These are phyloP conservation scores for Aspergillus taichungensis DNA, from an alignment of 495 filamentous ascomycete species.

Conservation along the genomic window DNA sequence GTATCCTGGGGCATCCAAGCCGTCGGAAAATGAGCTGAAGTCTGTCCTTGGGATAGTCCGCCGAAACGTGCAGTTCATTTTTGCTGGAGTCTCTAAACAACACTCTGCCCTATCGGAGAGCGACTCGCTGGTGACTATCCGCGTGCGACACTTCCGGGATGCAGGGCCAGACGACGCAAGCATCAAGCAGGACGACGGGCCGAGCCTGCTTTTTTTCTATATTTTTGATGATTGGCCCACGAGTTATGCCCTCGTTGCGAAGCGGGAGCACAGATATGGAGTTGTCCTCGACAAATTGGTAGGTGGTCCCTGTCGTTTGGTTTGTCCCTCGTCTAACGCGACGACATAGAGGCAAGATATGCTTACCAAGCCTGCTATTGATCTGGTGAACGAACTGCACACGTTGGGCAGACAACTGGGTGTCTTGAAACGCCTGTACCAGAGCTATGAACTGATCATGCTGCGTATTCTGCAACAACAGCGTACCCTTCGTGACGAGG, in stretches of 20 bases:
- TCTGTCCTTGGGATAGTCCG: conserved; percentile 47
- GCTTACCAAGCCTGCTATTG: conserved; percentile 49
- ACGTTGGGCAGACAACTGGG: conserved; percentile 58
- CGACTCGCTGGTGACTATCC: conserved; percentile 40
- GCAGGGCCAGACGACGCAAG: conserved; percentile 22
- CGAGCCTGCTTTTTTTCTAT: conserved; percentile 76
- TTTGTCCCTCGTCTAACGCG: not conserved
- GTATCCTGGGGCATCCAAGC: conserved; percentile 32
- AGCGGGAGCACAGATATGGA: conserved; percentile 53
- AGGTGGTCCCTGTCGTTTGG: conserved; percentile 8
- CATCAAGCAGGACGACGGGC: conserved; percentile 49
- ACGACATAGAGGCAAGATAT: conserved; percentile 43
- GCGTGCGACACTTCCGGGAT: conserved; percentile 36
- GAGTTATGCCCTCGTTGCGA: conserved; percentile 54
- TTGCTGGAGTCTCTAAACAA: conserved; percentile 57
- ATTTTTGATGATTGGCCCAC: conserved; percentile 82
- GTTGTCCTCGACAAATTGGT: conserved; percentile 49
- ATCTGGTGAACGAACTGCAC: conserved; percentile 63
- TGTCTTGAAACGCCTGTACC: conserved; percentile 65
- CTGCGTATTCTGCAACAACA: conserved; percentile 55
- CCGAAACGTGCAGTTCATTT: conserved; percentile 61
- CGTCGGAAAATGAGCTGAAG: conserved; percentile 20
- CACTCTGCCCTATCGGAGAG: conserved; percentile 32
- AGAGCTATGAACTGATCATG: conserved; percentile 72
- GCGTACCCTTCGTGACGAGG: conserved; percentile 32